Evolutionary conservation across 75 land plant species (phyloP), one percentile per base, ranked within the genome.

Genomic region (Gnetum montanum): DNA sequence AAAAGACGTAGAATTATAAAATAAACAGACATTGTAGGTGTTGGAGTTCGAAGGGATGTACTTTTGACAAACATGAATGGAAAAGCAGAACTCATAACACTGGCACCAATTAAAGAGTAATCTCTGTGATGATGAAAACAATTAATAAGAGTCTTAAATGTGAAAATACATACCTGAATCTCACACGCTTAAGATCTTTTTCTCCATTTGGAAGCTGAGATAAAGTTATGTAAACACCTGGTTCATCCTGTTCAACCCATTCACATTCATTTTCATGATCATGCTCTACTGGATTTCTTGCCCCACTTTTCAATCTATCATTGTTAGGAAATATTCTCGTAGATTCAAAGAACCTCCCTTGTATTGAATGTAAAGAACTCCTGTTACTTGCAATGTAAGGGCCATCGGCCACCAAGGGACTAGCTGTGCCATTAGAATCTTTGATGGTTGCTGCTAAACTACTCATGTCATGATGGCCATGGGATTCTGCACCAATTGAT

Each of bases 191-290:
- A 46, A 90, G 78, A 56, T 80, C 87, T 60, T 70, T 87, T 3
- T 73, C 77, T 16, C 93, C 96, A 16, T 72, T 64, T 30, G 84
- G 82, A 19, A 67, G 62, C 11, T 70, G 33, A 3, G 65, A 54
- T 28, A 90, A 70, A 28, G 96, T 90, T 57, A 87, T 67, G 48
- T 87, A 87, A 13, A 90, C 94, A 6, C 96, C 96, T 26, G 88
- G 82, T 67, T 87, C 86, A 56, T 65, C 84, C 31, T 87, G 96
- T 34, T 83, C 79, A 8, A 87, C 82, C 86, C 84, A 69, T 36
- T 90, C 92, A 19, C 37, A 16, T 45, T 60, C 72, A 52, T 33
- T 34, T 33, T 52, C 55, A 31, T 31, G 34, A 19, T 53, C 29
- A 33, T 36, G 19, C 31, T 66, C 72, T 31, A 34, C 8, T 41